phyloP scores from a whole-genome alignment of 2,329 filamentous ascomycete genomes.

The Periconia macrospinosa region DNA sequence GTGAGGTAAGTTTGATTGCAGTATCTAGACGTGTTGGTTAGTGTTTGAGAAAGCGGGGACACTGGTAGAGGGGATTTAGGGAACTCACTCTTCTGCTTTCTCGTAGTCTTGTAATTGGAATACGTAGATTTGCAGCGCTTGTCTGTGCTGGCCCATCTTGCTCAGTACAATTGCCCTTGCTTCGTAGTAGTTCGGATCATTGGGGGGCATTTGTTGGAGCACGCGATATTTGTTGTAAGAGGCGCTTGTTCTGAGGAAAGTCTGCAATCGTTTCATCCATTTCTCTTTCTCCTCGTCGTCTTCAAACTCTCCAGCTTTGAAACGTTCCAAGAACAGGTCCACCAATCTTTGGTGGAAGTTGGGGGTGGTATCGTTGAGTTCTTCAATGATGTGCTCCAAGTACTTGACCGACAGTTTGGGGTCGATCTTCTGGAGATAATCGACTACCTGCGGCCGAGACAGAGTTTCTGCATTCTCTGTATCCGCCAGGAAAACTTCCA shows the following conservation, averaged over 20 bases:
- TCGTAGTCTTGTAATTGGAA: conserved; percentile 85
- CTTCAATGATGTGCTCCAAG: conserved; percentile 85
- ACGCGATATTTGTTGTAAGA: conserved; percentile 81
- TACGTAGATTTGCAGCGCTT: conserved; percentile 96
- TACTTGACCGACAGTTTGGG: conserved; percentile 74
- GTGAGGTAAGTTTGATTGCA: conserved; percentile 82
- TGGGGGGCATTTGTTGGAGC: conserved; percentile 74
- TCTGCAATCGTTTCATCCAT: conserved; percentile 68
- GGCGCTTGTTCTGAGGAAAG: conserved; percentile 73
- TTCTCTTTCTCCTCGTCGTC: conserved; percentile 42
- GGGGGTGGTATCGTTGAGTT: conserved; percentile 80
- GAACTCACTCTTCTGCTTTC: conserved; percentile 83
- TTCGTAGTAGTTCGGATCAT: conserved; percentile 86
- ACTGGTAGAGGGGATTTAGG: background rate
- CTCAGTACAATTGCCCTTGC: conserved; percentile 86
- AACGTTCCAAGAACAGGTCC: conserved; percentile 65
- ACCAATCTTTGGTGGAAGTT: conserved; percentile 87
- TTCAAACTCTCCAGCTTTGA: conserved; percentile 45
- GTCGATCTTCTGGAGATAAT: conserved; percentile 73
- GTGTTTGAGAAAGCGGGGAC: background rate
- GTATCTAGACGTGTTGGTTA: conserved; percentile 59
- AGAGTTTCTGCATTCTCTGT: conserved; percentile 93
- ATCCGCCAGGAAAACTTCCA: conserved; percentile 92
- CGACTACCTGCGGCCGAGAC: conserved; percentile 73
- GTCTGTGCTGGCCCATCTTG: conserved; percentile 93